A percentile compares a stretch with the other conserved stretches of the same genome.
These are phyloP conservation scores for Colletotrichum navitas DNA, from an alignment of 2,329 filamentous ascomycete genomes.

Conservation along the genomic window DNA sequence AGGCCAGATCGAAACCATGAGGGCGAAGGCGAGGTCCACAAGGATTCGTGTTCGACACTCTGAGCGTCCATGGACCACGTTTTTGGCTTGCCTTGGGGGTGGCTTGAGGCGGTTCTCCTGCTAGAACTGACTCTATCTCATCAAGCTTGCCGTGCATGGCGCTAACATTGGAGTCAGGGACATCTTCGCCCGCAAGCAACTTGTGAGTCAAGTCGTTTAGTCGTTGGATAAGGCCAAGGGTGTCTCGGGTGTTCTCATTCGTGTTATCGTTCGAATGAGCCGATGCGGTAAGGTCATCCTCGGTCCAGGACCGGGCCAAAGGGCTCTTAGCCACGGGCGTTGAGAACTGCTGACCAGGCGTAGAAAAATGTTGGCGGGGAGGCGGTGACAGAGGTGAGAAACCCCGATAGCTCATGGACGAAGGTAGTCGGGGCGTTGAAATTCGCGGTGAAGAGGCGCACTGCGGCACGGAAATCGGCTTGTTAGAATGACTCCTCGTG, in stretches of 20 bases:
- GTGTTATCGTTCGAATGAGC: conserved; percentile 37
- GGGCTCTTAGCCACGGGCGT: conserved; percentile 42
- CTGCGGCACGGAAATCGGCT: conserved; percentile 17
- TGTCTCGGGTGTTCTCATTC: conserved; percentile 51
- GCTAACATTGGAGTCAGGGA: conserved; percentile 54
- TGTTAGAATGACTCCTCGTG: conserved; percentile 23
- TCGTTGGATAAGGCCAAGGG: conserved; percentile 55
- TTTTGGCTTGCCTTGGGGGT: conserved; percentile 39
- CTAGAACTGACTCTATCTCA: conserved; percentile 51
- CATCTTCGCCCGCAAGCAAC: conserved; percentile 50
- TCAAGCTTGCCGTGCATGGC: conserved; percentile 50
- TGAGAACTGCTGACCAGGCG: conserved; percentile 46
- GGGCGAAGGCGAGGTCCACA: conserved; percentile 53
- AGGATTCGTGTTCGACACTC: conserved; percentile 44
- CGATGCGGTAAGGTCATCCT: conserved; percentile 42
- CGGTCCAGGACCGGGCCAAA: conserved; percentile 40
- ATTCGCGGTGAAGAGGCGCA: conserved; percentile 43
- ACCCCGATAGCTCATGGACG: conserved; percentile 47
- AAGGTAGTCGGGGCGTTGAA: conserved; percentile 44
- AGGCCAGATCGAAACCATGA: conserved; percentile 55
- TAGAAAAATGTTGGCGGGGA: conserved; percentile 47
- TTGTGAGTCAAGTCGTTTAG: conserved; percentile 56
- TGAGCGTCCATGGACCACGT: conserved; percentile 40
- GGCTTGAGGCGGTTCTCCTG: conserved; percentile 34
- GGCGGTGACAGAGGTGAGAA: conserved; percentile 51